A percentile compares a stretch with the other conserved stretches of the same genome.
phyloP scores from a whole-genome alignment of 2,329 filamentous ascomycete genomes.

The Sporothrix euskadiensis region DNA sequence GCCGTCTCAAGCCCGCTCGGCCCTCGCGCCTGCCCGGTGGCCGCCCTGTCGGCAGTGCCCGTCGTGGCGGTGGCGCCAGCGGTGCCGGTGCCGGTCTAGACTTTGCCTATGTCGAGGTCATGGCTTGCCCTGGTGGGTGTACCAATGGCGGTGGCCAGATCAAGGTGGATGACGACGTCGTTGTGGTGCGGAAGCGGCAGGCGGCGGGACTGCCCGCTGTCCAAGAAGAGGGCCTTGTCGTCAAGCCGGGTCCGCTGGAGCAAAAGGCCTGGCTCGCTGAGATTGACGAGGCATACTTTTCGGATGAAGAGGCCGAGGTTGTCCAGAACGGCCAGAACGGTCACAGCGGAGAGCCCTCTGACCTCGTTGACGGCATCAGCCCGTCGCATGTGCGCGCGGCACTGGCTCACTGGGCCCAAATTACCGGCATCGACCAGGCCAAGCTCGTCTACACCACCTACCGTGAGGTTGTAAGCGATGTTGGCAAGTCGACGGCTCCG shows the following conservation, averaged over 20 bases:
- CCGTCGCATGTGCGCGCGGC: slow-evolving; percentile 65
- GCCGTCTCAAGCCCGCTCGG: slow-evolving; percentile 80
- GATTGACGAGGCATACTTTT: slow-evolving; percentile 90
- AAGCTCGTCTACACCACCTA: slow-evolving; percentile 83
- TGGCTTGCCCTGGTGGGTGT: slow-evolving; percentile 98
- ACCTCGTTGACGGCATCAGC: slow-evolving; percentile 63
- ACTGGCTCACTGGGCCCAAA: slow-evolving; percentile 72
- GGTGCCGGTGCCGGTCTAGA: slow-evolving; percentile 58
- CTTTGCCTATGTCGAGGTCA: slow-evolving; percentile 94
- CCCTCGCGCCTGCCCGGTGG: slow-evolving; percentile 79
- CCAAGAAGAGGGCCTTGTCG: no score
- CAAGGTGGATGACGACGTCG: slow-evolving; percentile 76
- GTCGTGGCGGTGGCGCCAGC: slow-evolving; percentile 40
- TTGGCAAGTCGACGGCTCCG: slow-evolving; percentile 65
- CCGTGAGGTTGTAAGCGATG: slow-evolving; percentile 89
- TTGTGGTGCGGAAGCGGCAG: slow-evolving; percentile 48
- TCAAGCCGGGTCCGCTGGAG: slow-evolving; percentile 69
- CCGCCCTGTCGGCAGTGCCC: slow-evolving; percentile 58
- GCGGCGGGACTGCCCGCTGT: neutral
- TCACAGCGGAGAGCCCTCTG: neutral
- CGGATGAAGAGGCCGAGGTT: slow-evolving; percentile 53
- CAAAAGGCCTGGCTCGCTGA: slow-evolving; percentile 82
- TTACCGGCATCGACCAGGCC: slow-evolving; percentile 69
- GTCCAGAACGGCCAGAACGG: neutral
- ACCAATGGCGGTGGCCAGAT: slow-evolving; percentile 97